A percentile compares a stretch with the other conserved stretches of the same genome.
Conservation (phyloP, 257 asterid species). For the Solanum tarijense region DNA sequence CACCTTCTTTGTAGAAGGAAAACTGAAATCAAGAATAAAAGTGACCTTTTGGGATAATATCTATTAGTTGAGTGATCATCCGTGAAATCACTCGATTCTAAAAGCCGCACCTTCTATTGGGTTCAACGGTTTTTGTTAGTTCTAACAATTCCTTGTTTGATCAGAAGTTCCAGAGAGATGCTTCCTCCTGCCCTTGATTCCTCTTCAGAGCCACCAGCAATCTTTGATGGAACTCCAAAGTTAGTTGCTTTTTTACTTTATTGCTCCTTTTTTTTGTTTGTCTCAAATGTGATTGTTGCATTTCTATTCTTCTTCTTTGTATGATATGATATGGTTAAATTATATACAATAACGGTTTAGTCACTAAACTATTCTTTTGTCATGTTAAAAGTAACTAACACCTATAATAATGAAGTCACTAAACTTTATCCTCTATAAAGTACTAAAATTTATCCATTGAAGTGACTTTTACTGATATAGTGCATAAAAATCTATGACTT, state of each 20-base stretch:
- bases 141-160: background rate
- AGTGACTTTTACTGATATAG: background rate
- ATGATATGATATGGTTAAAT: background rate
- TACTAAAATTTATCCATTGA: background rate
- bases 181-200: conserved; percentile 78
- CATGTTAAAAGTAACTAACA: background rate
- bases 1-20: rapidly evolving
- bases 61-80: background rate
- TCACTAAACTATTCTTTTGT: background rate
- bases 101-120: background rate
- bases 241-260: conserved; percentile 12
- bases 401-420: background rate
- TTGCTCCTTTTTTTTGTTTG: background rate
- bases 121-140: background rate
- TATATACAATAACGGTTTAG: background rate
- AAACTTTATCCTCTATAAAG: background rate
- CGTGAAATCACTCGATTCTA: background rate
- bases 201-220: conserved; percentile 70
- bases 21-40: background rate
- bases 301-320: background rate
- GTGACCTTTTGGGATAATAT: background rate
- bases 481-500: background rate
- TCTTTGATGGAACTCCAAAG: conserved; percentile 83
- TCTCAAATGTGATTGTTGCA: background rate
- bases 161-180: conserved; percentile 37